Evolutionary conservation across 176 grass and related monocot genomes (phyloP).

Genomic region (Raddia guianensis): DNA sequence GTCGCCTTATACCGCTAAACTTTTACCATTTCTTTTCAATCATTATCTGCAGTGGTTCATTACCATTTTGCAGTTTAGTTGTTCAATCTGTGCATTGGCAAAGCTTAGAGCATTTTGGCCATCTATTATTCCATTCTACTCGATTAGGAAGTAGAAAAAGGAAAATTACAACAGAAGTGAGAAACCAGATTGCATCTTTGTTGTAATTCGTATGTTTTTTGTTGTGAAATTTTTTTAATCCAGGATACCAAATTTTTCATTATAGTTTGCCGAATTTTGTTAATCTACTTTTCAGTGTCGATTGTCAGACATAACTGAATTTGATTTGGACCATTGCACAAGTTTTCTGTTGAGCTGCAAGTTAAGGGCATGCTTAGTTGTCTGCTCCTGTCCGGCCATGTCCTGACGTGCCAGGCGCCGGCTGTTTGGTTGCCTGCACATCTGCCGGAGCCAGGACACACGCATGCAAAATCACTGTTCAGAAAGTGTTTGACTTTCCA

Average conservation of each 20-base stretch:
- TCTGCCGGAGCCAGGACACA: too few species aligned
- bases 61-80: not conserved
- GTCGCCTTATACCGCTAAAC: not conserved
- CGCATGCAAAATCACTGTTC: too few species aligned
- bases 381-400: too few species aligned
- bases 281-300: not conserved
- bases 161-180: not conserved
- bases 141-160: not conserved
- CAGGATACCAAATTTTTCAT: not conserved
- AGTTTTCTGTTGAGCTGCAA: too few species aligned
- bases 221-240: not conserved
- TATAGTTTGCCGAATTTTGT: not conserved
- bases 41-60: not conserved
- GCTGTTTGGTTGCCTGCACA: too few species aligned
- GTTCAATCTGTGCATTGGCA: not conserved
- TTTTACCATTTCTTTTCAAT: not conserved
- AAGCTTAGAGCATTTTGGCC: not conserved
- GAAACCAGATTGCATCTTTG: constrained; percentile 10
- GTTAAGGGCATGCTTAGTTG: too few species aligned
- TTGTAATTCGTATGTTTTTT: not conserved
- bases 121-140: not conserved
- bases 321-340: not conserved
- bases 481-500: not conserved
- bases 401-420: too few species aligned
- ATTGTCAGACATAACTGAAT: not conserved